Evolutionary conservation across 192 early-diverging fungal species (phyloP).

Genomic region (Coemansia sp.): DNA sequence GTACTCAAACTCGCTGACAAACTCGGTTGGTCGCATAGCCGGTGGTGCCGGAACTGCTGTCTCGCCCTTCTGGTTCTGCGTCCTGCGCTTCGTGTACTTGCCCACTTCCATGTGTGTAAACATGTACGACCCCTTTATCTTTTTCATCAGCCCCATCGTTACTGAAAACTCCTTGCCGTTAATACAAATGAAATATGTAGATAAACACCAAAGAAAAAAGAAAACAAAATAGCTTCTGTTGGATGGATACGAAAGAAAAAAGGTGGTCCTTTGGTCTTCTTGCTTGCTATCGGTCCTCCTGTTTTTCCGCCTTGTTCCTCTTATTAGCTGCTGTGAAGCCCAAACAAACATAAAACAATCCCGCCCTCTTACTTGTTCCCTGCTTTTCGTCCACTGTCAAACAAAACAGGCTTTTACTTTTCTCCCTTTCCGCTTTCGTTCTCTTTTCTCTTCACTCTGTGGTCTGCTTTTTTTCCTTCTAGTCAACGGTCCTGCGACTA

Average conservation of each 20-base stretch:
- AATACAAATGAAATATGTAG: not conserved
- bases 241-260: not conserved
- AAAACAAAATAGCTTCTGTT: too few relatives aligned
- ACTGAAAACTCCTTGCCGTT: too few relatives aligned
- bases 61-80: not conserved
- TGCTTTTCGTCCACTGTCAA: too few relatives aligned
- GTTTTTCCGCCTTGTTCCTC: not conserved
- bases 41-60: not conserved
- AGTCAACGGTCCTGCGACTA: too few relatives aligned
- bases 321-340: too few relatives aligned
- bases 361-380: not conserved
- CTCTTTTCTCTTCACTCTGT: not conserved
- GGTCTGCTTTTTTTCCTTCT: too few relatives aligned
- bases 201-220: not conserved
- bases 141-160: slow-evolving; percentile 49
- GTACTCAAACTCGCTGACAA: slow-evolving; percentile 47
- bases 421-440: not conserved
- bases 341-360: too few relatives aligned
- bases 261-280: not conserved
- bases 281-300: not conserved
- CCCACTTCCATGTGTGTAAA: slow-evolving; percentile 57
- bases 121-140: slow-evolving; percentile 55
- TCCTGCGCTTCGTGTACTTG: slow-evolving; percentile 57
- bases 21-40: slow-evolving; percentile 10
- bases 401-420: not conserved